Conservation (phyloP, 2,329 filamentous ascomycete species). For the Taxawa tesnikishii region DNA sequence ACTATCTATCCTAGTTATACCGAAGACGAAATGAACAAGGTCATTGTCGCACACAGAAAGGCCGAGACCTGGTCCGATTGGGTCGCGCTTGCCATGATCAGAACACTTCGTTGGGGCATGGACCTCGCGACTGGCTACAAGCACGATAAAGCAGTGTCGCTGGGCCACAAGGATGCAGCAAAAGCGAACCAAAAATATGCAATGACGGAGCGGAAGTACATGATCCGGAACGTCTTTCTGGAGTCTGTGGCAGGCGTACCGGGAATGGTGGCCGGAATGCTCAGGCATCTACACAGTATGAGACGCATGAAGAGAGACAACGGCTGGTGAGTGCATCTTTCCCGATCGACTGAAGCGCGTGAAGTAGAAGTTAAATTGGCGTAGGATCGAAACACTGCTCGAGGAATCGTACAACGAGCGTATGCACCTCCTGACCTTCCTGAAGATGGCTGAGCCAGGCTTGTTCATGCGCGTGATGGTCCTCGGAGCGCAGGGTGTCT, state of each 20-base stretch:
- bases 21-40: slow-evolving; percentile 61
- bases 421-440: slow-evolving; percentile 68
- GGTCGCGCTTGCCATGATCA: slow-evolving; percentile 64
- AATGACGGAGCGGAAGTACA: slow-evolving; percentile 80
- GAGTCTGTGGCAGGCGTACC: slow-evolving; percentile 92
- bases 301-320: slow-evolving; percentile 83
- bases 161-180: slow-evolving; percentile 22
- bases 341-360: too few relatives aligned
- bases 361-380: too few relatives aligned
- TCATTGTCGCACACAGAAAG: slow-evolving; percentile 65
- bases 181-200: slow-evolving; percentile 50
- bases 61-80: slow-evolving; percentile 64
- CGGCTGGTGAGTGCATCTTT: slow-evolving; percentile 48
- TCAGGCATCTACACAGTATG: slow-evolving; percentile 76
- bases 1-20: slow-evolving; percentile 45
- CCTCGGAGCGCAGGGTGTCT: slow-evolving; percentile 83
- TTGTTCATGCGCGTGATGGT: slow-evolving; percentile 89
- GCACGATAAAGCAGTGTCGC: slow-evolving; percentile 46
- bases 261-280: slow-evolving; percentile 93
- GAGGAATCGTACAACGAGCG: slow-evolving; percentile 24
- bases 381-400: slow-evolving; percentile 49
- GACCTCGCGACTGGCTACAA: slow-evolving; percentile 72
- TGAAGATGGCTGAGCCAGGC: slow-evolving; percentile 74
- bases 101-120: slow-evolving; percentile 64
- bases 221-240: slow-evolving; percentile 81